Evolutionary conservation across 192 early-diverging fungal species (phyloP), one percentile per base, ranked within the genome.

Genomic region (Cetraspora pellucida): DNA sequence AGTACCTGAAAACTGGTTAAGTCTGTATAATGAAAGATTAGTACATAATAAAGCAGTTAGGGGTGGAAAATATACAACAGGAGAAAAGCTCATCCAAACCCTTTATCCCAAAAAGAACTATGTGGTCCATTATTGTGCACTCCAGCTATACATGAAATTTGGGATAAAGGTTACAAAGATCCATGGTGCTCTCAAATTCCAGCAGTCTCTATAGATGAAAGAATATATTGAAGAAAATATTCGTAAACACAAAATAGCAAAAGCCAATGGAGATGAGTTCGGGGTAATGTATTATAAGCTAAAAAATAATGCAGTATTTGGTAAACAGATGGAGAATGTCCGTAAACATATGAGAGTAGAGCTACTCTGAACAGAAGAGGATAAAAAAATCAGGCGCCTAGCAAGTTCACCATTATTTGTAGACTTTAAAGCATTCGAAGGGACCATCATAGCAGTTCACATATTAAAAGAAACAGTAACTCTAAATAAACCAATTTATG

Each of bases 281-380:
- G 71, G 55, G 5, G 71, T 73, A 0, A 54, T 71, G 49, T 71
- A 71, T 52, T 71, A 71, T 30, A 71, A 71, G n/a, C 54, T 73
- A 58, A 73, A 73, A 44, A 73, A 73, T 58, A 73, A 73, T 73
- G 52, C 55, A 9, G 50, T 73, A 1, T 73, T 73, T 59, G 71
- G 71, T 2, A 73, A 73, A 44, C 71, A 73, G 19, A 72, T 73
- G 70, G 54, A 72, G 46, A 72, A 57, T 57, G 70, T 72, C 10
- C 50, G 71, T 17, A 73, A 57, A 58, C 50, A 55, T 57, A 73
- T 73, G 71, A 73, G 55, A 73, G 71, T 73, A n/a, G 71, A 73
- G 57, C 2, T 58, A 55, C 57, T 73, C 1, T 2, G 43, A 59
- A 13, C 50, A 45, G 71, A 73, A 30, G 19, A 73, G 19, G 37